Evolutionary conservation across 1,284 basidiomycete species (phyloP).

Genomic region (Apiotrichum akiyoshidainum): DNA sequence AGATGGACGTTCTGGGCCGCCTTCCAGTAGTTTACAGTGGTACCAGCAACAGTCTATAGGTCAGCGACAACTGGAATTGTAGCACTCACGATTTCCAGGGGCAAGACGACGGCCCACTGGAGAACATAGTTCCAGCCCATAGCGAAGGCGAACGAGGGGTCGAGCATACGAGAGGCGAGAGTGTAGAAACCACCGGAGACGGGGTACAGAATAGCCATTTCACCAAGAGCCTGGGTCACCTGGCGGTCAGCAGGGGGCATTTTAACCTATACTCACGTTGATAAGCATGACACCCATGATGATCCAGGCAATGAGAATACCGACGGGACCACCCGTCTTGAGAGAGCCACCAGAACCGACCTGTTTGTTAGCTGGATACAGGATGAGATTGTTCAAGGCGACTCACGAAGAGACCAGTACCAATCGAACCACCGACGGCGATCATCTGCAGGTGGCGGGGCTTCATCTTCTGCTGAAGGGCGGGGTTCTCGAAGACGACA

Average conservation of each 20-base stretch:
- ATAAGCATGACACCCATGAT: slow-evolving; percentile 33
- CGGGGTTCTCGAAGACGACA: slow-evolving; percentile 38
- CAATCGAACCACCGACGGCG: slow-evolving; percentile 55
- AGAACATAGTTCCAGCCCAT: slow-evolving; percentile 51
- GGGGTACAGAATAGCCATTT: slow-evolving; percentile 53
- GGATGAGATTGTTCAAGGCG: background rate
- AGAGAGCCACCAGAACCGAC: slow-evolving; percentile 54
- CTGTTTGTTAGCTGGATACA: slow-evolving; percentile 19
- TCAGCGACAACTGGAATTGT: background rate
- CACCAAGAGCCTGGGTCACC: slow-evolving; percentile 51
- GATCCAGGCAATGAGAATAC: slow-evolving; percentile 50
- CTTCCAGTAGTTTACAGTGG: slow-evolving; percentile 47
- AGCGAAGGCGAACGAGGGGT: slow-evolving; percentile 43
- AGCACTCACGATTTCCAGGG: slow-evolving; percentile 41
- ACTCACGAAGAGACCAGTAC: slow-evolving; percentile 50
- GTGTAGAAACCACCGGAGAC: slow-evolving; percentile 54
- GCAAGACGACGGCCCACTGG: slow-evolving; percentile 50
- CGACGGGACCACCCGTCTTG: slow-evolving; percentile 53
- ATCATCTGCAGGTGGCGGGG: slow-evolving; percentile 48
- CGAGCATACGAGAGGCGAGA: slow-evolving; percentile 44
- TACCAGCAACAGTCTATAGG: slow-evolving; percentile 44
- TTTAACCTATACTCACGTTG: slow-evolving; percentile 7
- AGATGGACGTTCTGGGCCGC: slow-evolving; percentile 38
- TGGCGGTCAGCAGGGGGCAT: background rate
- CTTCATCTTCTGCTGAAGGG: slow-evolving; percentile 51